Conservation (phyloP, 2,329 filamentous ascomycete species). For the Epichloe sp. region DNA sequence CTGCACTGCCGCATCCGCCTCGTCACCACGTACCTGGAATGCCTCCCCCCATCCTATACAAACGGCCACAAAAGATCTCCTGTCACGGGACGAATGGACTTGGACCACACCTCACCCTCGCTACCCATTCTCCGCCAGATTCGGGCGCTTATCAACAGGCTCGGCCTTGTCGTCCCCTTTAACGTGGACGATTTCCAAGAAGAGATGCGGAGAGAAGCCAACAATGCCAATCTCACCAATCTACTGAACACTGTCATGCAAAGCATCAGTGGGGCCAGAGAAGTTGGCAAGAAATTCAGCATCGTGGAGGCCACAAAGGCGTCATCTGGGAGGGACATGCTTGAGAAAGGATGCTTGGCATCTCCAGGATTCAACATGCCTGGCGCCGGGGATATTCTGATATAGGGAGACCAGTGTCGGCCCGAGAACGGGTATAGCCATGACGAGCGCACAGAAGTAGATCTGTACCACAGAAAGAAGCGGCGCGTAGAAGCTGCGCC, state of each 20-base stretch:
- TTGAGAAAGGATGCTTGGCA: constrained; percentile 10
- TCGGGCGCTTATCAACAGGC: constrained; percentile 69
- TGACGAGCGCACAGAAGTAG: neutral
- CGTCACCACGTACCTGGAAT: constrained; percentile 63
- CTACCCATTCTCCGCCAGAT: constrained; percentile 76
- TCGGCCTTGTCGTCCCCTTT: constrained; percentile 68
- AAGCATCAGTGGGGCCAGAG: constrained; percentile 55
- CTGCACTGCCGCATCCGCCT: constrained; percentile 65
- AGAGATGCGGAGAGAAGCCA: constrained; percentile 64
- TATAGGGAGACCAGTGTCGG: constrained; percentile 10
- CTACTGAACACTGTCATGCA: constrained; percentile 65
- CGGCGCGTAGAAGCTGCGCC: neutral
- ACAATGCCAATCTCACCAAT: constrained; percentile 69
- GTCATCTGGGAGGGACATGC: constrained; percentile 9
- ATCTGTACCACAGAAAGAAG: neutral
- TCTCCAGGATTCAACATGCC: constrained; percentile 14
- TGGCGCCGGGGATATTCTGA: constrained; percentile 18
- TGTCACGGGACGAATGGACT: constrained; percentile 18
- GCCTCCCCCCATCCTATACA: constrained; percentile 53
- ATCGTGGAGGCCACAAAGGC: constrained; percentile 35
- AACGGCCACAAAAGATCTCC: constrained; percentile 33
- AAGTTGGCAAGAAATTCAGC: constrained; percentile 62
- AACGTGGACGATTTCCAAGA: constrained; percentile 51
- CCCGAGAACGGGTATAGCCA: constrained; percentile 1
- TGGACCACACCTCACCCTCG: constrained; percentile 34